Base-by-base conservation (phyloP, 2,329 filamentous ascomycete species). In the Celoporthe dispersa region DNA sequence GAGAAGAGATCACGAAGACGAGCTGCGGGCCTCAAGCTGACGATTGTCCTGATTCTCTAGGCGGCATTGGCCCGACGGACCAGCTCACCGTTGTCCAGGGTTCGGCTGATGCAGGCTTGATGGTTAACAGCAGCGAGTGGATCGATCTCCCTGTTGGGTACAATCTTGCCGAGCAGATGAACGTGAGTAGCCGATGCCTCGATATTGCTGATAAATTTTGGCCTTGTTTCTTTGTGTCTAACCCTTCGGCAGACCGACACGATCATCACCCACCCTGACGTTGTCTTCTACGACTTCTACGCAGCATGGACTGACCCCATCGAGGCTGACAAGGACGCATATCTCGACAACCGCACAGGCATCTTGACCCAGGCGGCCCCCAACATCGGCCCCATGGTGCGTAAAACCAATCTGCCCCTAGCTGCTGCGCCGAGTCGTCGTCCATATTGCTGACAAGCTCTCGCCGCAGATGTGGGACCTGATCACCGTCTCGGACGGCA, bases 251-350 rank as follows among this genome's bases (percentile, higher is more conserved):
- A 84, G 81, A 87, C 85, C 64, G 84, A 87, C 71, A 78, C 80
- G 55, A 81, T 82, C 66, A 75, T 85, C 73, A 75, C 79, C 64
- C 83, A 85, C 68, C 81, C 83, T 9, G 75, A 81, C 55, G 82
- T 84, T 4, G 78, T 79, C 11, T 88, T 88, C 78, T 92, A 92
- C 75, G 86, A 92, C 80, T 91, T 90, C 75, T 90, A 90, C 75
- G 82, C 80, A 68, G 89, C 90, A 2, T 92, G 84, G 72, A 78
- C 85, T 74, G 79, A 79, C 62, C 85, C 85, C 2, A 84, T 81
- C 71, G 73, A 72, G 2, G 76, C 78, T 1, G 86, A 88, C 75
- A 78, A 78, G 68, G 72, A 76, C 33, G 72, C 76, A 48, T 87
- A 87, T 70, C 79, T 87, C 33, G 81, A 77, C 80, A 78, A 80